These are phyloP conservation scores for Colletotrichum incanum DNA, from an alignment of 2,329 filamentous ascomycete species.

Conservation along the genomic window DNA sequence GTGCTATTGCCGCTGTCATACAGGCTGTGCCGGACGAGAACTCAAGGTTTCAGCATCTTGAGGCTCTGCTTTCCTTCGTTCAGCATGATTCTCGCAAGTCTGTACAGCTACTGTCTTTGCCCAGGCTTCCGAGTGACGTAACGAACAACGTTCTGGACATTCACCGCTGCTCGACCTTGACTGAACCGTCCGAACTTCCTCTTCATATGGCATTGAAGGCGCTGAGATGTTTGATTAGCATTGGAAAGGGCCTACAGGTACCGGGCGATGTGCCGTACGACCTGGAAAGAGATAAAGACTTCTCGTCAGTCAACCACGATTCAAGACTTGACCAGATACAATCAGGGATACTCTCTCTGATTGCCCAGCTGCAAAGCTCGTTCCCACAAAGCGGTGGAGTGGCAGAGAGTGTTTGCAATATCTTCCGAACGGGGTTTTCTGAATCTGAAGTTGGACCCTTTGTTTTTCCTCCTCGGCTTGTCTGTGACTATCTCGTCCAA, in stretches of 20 bases:
- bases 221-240: slow-evolving; percentile 77
- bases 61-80: slow-evolving; percentile 72
- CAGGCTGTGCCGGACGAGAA: slow-evolving; percentile 72
- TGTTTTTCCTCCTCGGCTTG: slow-evolving; percentile 77
- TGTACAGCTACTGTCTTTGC: slow-evolving; percentile 48
- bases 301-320: slow-evolving; percentile 32
- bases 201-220: slow-evolving; percentile 68
- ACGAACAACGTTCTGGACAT: slow-evolving; percentile 2
- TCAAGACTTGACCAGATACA: slow-evolving; percentile 58
- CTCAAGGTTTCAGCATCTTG: slow-evolving; percentile 60
- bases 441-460: slow-evolving; percentile 84
- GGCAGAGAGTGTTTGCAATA: slow-evolving; percentile 79
- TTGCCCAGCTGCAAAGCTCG: slow-evolving; percentile 63
- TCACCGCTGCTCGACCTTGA: slow-evolving; percentile 32
- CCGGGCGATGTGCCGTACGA: slow-evolving; percentile 78
- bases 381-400: slow-evolving; percentile 77
- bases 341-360: slow-evolving; percentile 61
- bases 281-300: slow-evolving; percentile 67
- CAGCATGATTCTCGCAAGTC: slow-evolving; percentile 65
- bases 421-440: slow-evolving; percentile 82
- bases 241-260: slow-evolving; percentile 81
- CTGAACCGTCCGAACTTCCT: slow-evolving; percentile 57
- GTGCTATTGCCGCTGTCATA: slow-evolving; percentile 82
- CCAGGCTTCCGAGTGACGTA: slow-evolving; percentile 47
- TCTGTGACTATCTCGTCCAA: slow-evolving; percentile 77